Base-by-base conservation (phyloP, 306 rosid species). In the Boehmeria nivea region DNA sequence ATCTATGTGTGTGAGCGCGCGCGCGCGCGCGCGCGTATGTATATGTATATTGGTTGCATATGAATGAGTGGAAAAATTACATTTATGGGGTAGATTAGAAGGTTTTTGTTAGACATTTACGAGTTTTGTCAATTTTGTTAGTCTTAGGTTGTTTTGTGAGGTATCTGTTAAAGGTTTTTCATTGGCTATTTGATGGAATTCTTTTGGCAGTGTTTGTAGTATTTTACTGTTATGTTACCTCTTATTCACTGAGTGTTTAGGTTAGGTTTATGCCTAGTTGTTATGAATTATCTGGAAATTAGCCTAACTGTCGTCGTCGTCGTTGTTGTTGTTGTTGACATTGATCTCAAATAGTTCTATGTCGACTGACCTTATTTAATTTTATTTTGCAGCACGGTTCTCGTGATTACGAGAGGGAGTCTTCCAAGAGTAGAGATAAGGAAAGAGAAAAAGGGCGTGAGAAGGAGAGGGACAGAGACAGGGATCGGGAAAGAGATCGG, bases 391-490 rank as follows among this genome's bases (percentile, higher is more conserved):
- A 87, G 99, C 86, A 69, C 48, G 89, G 73, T 22, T 83, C 84
- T 44, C 93, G 85, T 11, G 99, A 91, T 60, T 69, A 78, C 54
- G 99, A 91, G 56, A 87, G 89, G 58, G 95, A 73, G 22, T 82
- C 94, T 54, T 87, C 96, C 8, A 87, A 81, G 78, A 87, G 94
- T 65, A 74, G 95, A 60, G 99, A 91, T 12, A 90, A 80, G 83
- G 98, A 80, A 10, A 78, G 85, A 37, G 96, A 82, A 14, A 89
- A 86, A 58, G 97, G 94, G 51, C 77, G 74, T 18, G 79, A 71
- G 17, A 72, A 57, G 67, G 88, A 75, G 20, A 73, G 69, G 63
- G 76, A 72, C 11, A 51, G 66, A 34, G 76, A 58, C 3, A 15
- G 64, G 15, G 76, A 68, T 0, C 10, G 71, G 28, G 82, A 72